Evolutionary conservation across 1,139 yeast species (phyloP).

Genomic region (Kodamaea sp.): DNA sequence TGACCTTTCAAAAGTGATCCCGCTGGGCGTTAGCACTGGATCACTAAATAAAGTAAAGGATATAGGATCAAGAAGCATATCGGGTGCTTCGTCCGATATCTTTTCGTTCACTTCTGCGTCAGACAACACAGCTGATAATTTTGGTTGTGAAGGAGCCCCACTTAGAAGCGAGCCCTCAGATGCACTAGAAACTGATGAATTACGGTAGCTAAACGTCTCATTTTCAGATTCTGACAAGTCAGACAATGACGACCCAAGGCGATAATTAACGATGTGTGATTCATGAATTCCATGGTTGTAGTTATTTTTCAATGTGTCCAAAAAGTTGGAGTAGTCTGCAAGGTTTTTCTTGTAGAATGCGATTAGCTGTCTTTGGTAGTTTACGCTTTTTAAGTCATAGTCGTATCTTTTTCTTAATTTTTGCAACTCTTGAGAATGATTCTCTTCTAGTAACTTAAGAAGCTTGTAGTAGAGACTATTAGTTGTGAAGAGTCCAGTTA

Average conservation of each 20-base stretch:
- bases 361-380: slow-evolving; percentile 19
- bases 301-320: slow-evolving; percentile 25
- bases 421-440: slow-evolving; percentile 17
- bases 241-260: slow-evolving; percentile 4
- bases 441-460: slow-evolving; percentile 19
- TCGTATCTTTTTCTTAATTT: slow-evolving; percentile 13
- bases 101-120: slow-evolving; percentile 7
- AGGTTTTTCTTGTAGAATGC: slow-evolving; percentile 18
- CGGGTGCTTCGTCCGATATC: slow-evolving; percentile 38
- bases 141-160: not conserved
- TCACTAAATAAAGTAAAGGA: slow-evolving; percentile 45
- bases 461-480: slow-evolving; percentile 21
- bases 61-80: slow-evolving; percentile 47
- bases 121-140: not conserved
- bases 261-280: slow-evolving; percentile 12
- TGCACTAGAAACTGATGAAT: slow-evolving; percentile 4
- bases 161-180: slow-evolving; percentile 2
- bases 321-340: slow-evolving; percentile 21
- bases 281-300: slow-evolving; percentile 19
- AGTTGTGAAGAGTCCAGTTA: slow-evolving; percentile 18
- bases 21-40: slow-evolving; percentile 53
- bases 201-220: not conserved
- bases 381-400: slow-evolving; percentile 11
- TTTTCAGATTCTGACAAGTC: slow-evolving; percentile 2
- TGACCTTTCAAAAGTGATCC: slow-evolving; percentile 48